These are phyloP conservation scores for Ananas comosus DNA, from an alignment of 176 grass and related monocot species.

Conservation along the genomic window DNA sequence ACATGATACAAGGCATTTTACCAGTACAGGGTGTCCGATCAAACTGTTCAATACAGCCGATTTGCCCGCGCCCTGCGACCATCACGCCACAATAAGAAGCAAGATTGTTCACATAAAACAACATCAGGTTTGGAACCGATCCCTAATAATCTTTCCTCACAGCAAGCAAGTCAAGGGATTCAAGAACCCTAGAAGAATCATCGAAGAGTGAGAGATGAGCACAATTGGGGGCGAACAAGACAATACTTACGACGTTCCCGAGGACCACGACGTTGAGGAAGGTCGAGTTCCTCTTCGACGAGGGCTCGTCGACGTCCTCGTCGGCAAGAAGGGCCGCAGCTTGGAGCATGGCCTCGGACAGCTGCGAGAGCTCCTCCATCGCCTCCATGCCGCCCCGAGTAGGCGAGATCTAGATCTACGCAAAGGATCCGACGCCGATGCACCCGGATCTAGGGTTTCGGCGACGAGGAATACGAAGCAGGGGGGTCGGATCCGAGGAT, in stretches of 20 bases:
- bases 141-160: background rate
- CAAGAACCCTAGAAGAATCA: background rate
- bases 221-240: background rate
- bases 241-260: conserved; percentile 65
- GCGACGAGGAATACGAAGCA: conserved; percentile 1
- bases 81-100: background rate
- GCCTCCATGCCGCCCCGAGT: conserved; percentile 35
- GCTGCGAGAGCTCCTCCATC: conserved; percentile 62
- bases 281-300: conserved; percentile 32
- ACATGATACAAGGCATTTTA: conserved; percentile 17
- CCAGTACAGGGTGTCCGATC: conserved; percentile 80
- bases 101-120: background rate
- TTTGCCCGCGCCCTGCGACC: conserved; percentile 61
- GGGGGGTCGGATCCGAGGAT: conserved; percentile 8
- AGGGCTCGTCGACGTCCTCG: conserved; percentile 39
- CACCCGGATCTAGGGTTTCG: conserved; percentile 24
- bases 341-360: conserved; percentile 56
- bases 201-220: conserved; percentile 3
- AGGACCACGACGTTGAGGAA: conserved; percentile 75
- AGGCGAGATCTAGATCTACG: conserved; percentile 18
- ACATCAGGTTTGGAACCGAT: background rate
- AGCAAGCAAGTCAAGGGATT: background rate
- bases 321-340: conserved; percentile 53
- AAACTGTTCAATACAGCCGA: conserved; percentile 77
- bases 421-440: background rate